Evolutionary conservation across 345 rosid species (phyloP).

Genomic region (Rhizophora apiculata): DNA sequence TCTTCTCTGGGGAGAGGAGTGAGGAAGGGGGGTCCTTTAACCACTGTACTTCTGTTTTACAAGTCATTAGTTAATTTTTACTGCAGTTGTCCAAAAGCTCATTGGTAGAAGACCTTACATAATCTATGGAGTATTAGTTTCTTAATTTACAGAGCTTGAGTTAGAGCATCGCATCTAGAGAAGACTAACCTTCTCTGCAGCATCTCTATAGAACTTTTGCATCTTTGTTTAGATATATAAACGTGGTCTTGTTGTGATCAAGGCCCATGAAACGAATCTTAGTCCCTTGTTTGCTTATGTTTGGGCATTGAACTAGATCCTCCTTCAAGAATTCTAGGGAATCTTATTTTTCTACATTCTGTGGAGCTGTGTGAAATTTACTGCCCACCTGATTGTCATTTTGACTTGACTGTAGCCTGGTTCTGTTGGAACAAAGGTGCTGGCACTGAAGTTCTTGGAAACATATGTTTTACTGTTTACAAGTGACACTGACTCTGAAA

Average conservation of each 20-base stretch:
- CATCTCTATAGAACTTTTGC: too few species aligned
- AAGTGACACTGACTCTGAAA: conserved; percentile 61
- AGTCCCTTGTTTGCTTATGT: too few species aligned
- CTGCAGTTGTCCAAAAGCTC: background rate
- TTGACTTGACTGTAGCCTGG: conserved; percentile 62
- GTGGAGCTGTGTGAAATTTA: conserved; percentile 10
- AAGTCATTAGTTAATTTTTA: background rate
- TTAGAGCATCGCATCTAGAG: background rate
- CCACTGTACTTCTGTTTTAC: background rate
- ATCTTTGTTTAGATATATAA: too few species aligned
- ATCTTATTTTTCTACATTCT: background rate
- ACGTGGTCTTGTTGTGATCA: too few species aligned
- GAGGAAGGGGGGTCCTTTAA: too few species aligned
- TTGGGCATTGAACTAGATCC: too few species aligned
- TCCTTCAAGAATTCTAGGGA: too few species aligned
- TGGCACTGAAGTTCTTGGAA: conserved; percentile 91
- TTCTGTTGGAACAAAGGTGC: conserved; percentile 58
- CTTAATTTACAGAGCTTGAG: background rate
- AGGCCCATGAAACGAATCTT: too few species aligned
- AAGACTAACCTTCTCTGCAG: too few species aligned
- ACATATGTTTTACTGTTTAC: conserved; percentile 72
- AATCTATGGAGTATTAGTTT: too few species aligned
- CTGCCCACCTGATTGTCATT: conserved; percentile 9
- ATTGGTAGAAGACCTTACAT: background rate
- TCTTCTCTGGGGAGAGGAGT: too few species aligned